These are phyloP conservation scores for Mollisia scopiformis DNA, from an alignment of 2,329 filamentous ascomycete species.

Conservation along the genomic window DNA sequence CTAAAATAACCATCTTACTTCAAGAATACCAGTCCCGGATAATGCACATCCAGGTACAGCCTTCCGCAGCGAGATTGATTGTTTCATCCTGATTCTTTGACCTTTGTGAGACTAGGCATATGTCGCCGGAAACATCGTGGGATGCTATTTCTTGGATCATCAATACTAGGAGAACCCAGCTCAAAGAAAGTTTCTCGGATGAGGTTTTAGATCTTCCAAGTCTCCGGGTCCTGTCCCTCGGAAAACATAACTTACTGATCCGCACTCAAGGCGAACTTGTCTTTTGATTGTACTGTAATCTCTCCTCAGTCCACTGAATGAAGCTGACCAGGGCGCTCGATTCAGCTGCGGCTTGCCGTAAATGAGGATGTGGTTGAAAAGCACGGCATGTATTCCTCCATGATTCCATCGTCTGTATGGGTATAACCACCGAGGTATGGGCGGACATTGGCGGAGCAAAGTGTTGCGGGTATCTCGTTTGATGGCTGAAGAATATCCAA, in stretches of 20 bases:
- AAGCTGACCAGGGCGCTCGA: neutral
- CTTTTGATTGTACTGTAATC: constrained; percentile 1
- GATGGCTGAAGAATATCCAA: neutral
- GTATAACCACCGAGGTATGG: neutral
- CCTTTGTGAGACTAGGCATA: neutral
- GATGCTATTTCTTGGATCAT: neutral
- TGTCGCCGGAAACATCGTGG: neutral
- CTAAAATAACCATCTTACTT: neutral
- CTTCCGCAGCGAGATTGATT: neutral
- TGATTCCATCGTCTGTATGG: neutral
- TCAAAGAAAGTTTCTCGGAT: neutral
- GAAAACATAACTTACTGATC: neutral
- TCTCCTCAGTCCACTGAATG: neutral
- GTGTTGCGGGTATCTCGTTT: neutral
- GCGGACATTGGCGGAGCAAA: neutral
- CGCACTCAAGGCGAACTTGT: neutral
- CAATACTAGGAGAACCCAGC: neutral
- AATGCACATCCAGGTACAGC: constrained; percentile 8
- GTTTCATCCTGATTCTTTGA: neutral
- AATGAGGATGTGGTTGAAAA: neutral
- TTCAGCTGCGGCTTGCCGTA: constrained; percentile 2
- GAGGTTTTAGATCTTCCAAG: neutral
- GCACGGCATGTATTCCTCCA: neutral
- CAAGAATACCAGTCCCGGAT: neutral
- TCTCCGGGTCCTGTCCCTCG: too few relatives aligned